Evolutionary conservation across 2,329 filamentous ascomycete genomes (phyloP), one percentile per base, ranked within the genome.

Genomic region (Chaetoscypha palmicola): DNA sequence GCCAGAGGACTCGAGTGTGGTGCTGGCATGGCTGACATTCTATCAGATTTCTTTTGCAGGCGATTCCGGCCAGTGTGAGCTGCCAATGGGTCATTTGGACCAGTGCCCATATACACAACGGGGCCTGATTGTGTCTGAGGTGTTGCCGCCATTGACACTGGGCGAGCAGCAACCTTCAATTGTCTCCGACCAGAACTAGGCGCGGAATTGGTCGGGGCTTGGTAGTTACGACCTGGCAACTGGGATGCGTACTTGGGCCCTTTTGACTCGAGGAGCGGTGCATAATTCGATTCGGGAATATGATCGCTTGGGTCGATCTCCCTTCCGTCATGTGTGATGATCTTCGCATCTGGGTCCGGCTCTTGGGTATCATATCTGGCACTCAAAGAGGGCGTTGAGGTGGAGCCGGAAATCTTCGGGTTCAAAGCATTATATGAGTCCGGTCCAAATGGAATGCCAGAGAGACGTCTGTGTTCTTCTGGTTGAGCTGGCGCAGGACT

Each of bases 251-350:
- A 66, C 35, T 64, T 63, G 5, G 58, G 53, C n/a, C 66, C 68
- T 58, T 81, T 83, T 17, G 74, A 72, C 39, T 60, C 57, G 4
- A 55, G 53, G 1, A 62, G 50, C 14, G 60, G 58, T 3, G 59
- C 60, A 45, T 60, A 62, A 40, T 61, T 61, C 2, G 57, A 58
- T 60, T 87, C 76, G 0, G 86, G 86, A 11, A 90, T 70, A 58
- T 90, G 85, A 62, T 91, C 86, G 0, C 83, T 87, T 1, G 86
- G 86, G 58, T 91, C 86, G 43, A 91, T 75, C 56, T 88, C 82
- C 43, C 82, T 74, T 5, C 86, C 86, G 58, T 88, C 83, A 50
- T 84, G 74, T 1, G 79, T 83, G 41, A 89, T 79, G 48, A 90
- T 87, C 57, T 86, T 86, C 7, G 77, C 81, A 40, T 75, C 72